phyloP scores from a whole-genome alignment of 2,329 filamentous ascomycete species.

The Colletotrichum sp. region DNA sequence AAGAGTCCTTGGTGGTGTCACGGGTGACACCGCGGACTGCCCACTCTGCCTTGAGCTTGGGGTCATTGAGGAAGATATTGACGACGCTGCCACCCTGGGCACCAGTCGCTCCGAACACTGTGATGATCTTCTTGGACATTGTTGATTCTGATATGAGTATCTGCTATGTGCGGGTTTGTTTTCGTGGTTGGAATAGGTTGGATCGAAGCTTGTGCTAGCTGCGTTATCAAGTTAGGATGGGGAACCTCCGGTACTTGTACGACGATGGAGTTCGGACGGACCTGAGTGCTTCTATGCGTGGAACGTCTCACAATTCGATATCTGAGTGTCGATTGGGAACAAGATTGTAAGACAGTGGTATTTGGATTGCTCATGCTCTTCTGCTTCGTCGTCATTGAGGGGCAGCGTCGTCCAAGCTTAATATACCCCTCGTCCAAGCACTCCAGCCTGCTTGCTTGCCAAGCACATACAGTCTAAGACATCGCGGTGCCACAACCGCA shows the following conservation, averaged over 20 bases:
- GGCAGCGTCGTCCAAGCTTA: neutral
- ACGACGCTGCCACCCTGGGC: constrained; percentile 65
- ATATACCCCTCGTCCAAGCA: neutral
- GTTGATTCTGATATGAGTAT: neutral
- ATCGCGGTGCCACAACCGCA: neutral
- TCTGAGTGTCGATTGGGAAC: neutral
- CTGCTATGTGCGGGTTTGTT: neutral
- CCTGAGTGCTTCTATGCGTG: neutral
- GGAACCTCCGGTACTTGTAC: neutral
- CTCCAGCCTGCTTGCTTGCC: neutral
- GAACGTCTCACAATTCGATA: neutral
- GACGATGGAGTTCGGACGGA: neutral
- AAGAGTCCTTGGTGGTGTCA: constrained; percentile 43
- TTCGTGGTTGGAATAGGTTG: neutral
- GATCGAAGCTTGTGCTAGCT: neutral
- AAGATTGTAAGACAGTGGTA: neutral
- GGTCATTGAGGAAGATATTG: constrained; percentile 37
- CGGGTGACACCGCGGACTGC: constrained; percentile 61
- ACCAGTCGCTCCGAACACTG: constrained; percentile 64
- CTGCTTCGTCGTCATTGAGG: neutral
- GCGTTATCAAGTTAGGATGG: neutral
- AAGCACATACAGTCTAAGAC: neutral
- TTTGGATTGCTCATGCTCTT: neutral
- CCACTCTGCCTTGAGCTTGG: constrained; percentile 51
- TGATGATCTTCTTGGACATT: constrained; percentile 47